phyloP scores from a whole-genome alignment of 2,329 filamentous ascomycete genomes.

The Chaetomiaceae sp. region DNA sequence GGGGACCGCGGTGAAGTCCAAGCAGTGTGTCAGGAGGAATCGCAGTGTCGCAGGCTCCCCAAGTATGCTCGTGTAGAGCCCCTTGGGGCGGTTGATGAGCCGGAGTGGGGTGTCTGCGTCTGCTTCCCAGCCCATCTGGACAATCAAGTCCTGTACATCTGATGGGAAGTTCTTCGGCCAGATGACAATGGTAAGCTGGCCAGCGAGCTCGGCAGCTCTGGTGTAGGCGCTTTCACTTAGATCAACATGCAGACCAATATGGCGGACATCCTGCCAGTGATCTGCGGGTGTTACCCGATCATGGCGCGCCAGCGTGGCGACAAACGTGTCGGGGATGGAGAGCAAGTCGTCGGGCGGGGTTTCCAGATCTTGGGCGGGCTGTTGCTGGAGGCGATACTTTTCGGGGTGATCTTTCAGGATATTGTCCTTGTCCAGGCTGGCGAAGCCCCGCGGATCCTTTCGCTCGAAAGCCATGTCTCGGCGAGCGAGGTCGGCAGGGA shows the following conservation, averaged over 20 bases:
- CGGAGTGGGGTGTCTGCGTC: slow-evolving; percentile 67
- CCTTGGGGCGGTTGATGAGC: slow-evolving; percentile 36
- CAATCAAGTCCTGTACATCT: slow-evolving; percentile 75
- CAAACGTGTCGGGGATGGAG: slow-evolving; percentile 53
- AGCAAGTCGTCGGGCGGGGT: slow-evolving; percentile 39
- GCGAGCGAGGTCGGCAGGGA: slow-evolving; percentile 23
- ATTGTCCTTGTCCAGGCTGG: slow-evolving; percentile 35
- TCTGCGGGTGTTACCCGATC: slow-evolving; percentile 64
- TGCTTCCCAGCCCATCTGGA: slow-evolving; percentile 71
- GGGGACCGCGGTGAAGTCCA: slow-evolving; percentile 88
- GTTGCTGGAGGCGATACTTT: slow-evolving; percentile 32
- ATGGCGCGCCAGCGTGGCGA: slow-evolving; percentile 61
- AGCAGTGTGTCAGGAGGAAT: slow-evolving; percentile 70
- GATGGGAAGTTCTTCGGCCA: slow-evolving; percentile 81
- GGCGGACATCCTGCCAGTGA: slow-evolving; percentile 94
- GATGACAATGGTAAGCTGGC: slow-evolving; percentile 77
- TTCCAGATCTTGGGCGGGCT: neutral
- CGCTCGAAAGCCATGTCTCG: slow-evolving; percentile 25
- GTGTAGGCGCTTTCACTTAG: slow-evolving; percentile 7
- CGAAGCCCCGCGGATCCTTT: slow-evolving; percentile 14
- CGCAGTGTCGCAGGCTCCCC: slow-evolving; percentile 58
- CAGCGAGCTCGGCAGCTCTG: slow-evolving; percentile 42
- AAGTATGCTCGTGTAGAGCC: slow-evolving; percentile 34
- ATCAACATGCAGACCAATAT: slow-evolving; percentile 58
- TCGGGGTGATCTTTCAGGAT: slow-evolving; percentile 34